Base-by-base conservation (phyloP, 208 protist species). In the Trypanosoma congolense region DNA sequence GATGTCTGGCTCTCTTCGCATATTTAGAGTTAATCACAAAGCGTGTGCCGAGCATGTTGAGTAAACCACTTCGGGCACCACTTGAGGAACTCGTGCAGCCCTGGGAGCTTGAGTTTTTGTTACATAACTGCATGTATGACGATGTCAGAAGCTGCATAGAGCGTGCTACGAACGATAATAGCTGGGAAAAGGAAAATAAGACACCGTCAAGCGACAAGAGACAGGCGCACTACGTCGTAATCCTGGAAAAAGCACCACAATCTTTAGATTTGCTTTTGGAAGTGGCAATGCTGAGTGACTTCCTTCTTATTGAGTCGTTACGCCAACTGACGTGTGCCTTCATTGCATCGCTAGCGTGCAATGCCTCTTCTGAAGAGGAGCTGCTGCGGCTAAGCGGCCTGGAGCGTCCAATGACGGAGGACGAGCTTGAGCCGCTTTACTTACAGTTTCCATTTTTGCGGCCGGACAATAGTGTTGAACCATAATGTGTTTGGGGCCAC, bases 231-330 rank as follows among this genome's bases (percentile, higher is more conserved):
- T 44, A 58, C 38, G 1, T 48, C n/a, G 48, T 56, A 1, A 58
- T 87, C 19, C 43, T 73, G 12, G 74, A 68, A 40, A 51, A 50
- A 8, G 75, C 75, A 2, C 65, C 77, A 3, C 45, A 49, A 14
- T 56, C 74, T 18, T 52, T 89, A 30, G 76, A 86, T 57, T 57
- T 65, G 4, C 18, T 90, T 2, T 29, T 90, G 2, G 86, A 93
- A 63, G 73, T 93, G n/a, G 80, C 80, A 28, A 88, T 90, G 77
- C 26, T 93, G 12, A 87, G 80, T 40, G 86, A 93, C 53, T 93
- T 93, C 74, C 74, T 93, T 22, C 61, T 90, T 29, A 76, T 93
- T 29, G 82, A 93, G 42, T 71, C 82, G 9, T 59, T 93, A 40
- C 61, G 82, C 4, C 80, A 93, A 50, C 55, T 93, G 22, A 86